Evolutionary conservation across 352 stramenopile genomes (phyloP).

Genomic region (Phytophthora cactorum): DNA sequence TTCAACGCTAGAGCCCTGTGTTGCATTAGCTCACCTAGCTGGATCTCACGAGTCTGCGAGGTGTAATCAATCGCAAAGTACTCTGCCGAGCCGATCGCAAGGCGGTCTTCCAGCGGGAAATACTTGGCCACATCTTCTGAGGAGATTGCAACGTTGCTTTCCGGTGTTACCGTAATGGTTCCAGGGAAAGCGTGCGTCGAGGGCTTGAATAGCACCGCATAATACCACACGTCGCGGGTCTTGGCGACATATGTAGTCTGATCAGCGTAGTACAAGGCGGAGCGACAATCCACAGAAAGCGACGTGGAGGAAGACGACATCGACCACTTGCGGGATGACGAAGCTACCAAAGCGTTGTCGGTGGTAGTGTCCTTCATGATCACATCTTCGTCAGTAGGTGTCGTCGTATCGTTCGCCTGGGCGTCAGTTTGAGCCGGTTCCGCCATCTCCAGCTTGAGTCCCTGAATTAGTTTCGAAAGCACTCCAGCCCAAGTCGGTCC

Average conservation of each 20-base stretch:
- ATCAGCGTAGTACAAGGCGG: conserved; percentile 38
- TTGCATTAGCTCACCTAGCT: conserved; percentile 41
- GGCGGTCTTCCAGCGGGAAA: conserved; percentile 63
- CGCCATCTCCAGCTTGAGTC: conserved; percentile 44
- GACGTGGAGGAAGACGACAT: conserved; percentile 23
- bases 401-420: background rate
- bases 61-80: conserved; percentile 63
- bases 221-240: conserved; percentile 68
- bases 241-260: conserved; percentile 27
- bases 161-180: conserved; percentile 49
- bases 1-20: background rate
- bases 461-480: conserved; percentile 61
- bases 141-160: conserved; percentile 34
- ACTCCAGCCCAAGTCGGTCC: conserved; percentile 63
- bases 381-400: conserved; percentile 13
- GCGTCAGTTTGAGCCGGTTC: conserved; percentile 8
- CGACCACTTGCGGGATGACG: conserved; percentile 25
- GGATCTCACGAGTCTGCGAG: conserved; percentile 42
- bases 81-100: conserved; percentile 63
- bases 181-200: conserved; percentile 60
- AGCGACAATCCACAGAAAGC: conserved; percentile 15
- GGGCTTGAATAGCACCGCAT: conserved; percentile 75
- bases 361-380: conserved; percentile 11
- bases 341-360: background rate
- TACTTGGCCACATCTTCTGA: conserved; percentile 62